A percentile compares a stretch with the other conserved stretches of the same genome.
Conservation (phyloP, 2,329 filamentous ascomycete genomes). For the Lachnellula suecica region DNA sequence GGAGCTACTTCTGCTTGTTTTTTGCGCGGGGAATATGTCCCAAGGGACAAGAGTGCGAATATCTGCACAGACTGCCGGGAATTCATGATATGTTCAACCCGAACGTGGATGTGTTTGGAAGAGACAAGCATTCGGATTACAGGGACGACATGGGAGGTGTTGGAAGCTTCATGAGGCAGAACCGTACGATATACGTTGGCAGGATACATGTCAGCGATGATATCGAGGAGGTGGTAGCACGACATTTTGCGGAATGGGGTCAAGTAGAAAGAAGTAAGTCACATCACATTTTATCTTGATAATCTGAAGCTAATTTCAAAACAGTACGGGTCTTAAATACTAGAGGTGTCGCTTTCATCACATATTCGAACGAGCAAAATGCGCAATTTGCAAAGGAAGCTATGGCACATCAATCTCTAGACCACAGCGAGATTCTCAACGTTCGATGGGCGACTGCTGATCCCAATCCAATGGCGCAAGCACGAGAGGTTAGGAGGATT, state of each 20-base stretch:
- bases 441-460: constrained; percentile 97
- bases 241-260: constrained; percentile 97
- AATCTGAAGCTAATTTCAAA: constrained; percentile 21
- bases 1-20: constrained; percentile 89
- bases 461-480: constrained; percentile 92
- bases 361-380: constrained; percentile 87
- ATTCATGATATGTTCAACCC: constrained; percentile 89
- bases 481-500: constrained; percentile 81
- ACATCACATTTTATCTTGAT: not conserved
- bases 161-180: constrained; percentile 89
- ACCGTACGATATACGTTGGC: constrained; percentile 90
- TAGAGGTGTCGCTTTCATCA: constrained; percentile 91
- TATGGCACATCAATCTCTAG: constrained; percentile 91
- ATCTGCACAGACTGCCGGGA: constrained; percentile 83
- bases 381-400: constrained; percentile 91
- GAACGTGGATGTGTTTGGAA: constrained; percentile 92
- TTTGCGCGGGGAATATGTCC: constrained; percentile 82
- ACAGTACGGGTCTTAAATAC: constrained; percentile 77
- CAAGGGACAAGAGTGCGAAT: constrained; percentile 90
- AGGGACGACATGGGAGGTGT: constrained; percentile 98
- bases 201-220: constrained; percentile 95
- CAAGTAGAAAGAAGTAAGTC: constrained; percentile 72
- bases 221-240: constrained; percentile 91
- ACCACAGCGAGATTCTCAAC: constrained; percentile 90
- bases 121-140: constrained; percentile 92